Evolutionary conservation across 139 green algal genomes (phyloP).

Genomic region (Chlamydomonas applanata): DNA sequence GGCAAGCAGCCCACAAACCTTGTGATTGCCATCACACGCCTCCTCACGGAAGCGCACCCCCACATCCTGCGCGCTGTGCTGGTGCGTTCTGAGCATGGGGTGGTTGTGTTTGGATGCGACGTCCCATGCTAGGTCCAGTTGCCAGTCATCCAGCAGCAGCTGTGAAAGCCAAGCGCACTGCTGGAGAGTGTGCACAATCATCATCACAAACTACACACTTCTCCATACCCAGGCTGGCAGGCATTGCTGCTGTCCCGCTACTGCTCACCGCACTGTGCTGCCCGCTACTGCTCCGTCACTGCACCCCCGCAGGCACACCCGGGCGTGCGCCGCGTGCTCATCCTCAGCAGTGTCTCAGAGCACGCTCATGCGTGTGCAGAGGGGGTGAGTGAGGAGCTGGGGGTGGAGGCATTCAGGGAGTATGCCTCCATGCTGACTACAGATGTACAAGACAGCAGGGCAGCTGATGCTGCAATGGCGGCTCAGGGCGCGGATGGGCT

Average conservation of each 20-base stretch:
- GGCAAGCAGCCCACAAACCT: constrained; percentile 2
- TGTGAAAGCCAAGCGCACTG: too few relatives aligned
- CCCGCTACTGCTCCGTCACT: too few relatives aligned
- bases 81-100: constrained; percentile 9
- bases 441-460: constrained; percentile 10
- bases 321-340: constrained; percentile 3
- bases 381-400: constrained; percentile 19
- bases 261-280: too few relatives aligned
- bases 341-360: constrained; percentile 46
- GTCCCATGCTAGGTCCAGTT: too few relatives aligned
- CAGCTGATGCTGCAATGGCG: constrained; percentile 2
- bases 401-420: constrained; percentile 44
- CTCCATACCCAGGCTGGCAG: too few relatives aligned
- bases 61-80: constrained; percentile 33
- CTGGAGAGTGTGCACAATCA: too few relatives aligned
- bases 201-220: too few relatives aligned
- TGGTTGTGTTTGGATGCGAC: neutral
- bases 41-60: constrained; percentile 41
- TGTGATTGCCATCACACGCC: constrained; percentile 35
- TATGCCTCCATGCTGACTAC: constrained; percentile 40
- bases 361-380: constrained; percentile 45
- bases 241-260: too few relatives aligned
- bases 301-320: constrained; percentile 41
- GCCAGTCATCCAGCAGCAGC: too few relatives aligned
- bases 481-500: constrained; percentile 15